Evolutionary conservation across 495 filamentous ascomycete species (phyloP).

Genomic region (Wilcoxina mikolae): DNA sequence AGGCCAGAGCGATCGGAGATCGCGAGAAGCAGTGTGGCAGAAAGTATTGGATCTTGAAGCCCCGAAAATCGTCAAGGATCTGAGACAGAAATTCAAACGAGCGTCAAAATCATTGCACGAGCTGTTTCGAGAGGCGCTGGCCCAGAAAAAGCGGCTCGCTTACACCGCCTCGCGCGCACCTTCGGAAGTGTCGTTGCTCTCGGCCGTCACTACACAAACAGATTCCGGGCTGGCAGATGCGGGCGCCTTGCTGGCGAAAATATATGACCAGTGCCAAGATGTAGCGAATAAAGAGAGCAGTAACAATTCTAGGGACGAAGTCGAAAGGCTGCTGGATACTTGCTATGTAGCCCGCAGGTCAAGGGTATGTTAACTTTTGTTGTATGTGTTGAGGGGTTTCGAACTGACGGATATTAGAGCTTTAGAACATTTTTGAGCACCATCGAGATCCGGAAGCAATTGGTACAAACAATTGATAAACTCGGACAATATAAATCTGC

Average conservation of each 20-base stretch:
- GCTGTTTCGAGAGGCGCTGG: slow-evolving; percentile 16
- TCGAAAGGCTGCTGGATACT: slow-evolving; percentile 21
- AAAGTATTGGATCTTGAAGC: slow-evolving; percentile 19
- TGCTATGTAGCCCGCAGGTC: slow-evolving; percentile 24
- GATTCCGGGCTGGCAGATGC: slow-evolving; percentile 2
- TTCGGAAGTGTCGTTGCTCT: not conserved
- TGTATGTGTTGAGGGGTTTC: not conserved
- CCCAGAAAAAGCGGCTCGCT: not conserved
- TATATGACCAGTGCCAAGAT: slow-evolving; percentile 21
- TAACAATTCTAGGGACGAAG: slow-evolving; percentile 9
- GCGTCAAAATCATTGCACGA: slow-evolving; percentile 6
- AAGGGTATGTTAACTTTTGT: not conserved
- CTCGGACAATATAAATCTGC: slow-evolving; percentile 25
- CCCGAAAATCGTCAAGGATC: slow-evolving; percentile 18
- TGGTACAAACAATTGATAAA: slow-evolving; percentile 26
- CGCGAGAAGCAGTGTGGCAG: slow-evolving; percentile 21
- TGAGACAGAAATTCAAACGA: slow-evolving; percentile 19
- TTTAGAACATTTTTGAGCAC: slow-evolving; percentile 19
- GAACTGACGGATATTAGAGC: slow-evolving; percentile 3
- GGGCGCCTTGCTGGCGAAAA: slow-evolving; percentile 15
- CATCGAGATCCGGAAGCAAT: slow-evolving; percentile 10
- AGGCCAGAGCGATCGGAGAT: slow-evolving; percentile 17
- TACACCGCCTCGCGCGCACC: not conserved
- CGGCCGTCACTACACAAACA: not conserved
- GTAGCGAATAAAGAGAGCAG: not conserved